Percentiles rank a stretch among this genome's conserved stretches.
Evolutionary conservation across 176 grass and related monocot genomes (phyloP).

Genomic region (Oryza punctata): DNA sequence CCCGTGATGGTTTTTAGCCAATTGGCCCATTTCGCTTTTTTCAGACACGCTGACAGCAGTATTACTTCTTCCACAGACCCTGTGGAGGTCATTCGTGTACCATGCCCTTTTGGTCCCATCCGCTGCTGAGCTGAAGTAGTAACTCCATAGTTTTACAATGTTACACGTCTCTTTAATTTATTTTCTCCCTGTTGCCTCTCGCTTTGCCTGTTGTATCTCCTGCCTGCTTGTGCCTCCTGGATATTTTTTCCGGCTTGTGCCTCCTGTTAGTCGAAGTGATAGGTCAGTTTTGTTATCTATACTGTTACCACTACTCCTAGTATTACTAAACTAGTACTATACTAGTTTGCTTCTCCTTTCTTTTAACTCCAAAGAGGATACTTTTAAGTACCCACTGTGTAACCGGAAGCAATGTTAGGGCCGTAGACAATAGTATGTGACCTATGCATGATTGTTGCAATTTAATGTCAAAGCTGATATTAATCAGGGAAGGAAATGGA

Average conservation of each 20-base stretch:
- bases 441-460: background rate
- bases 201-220: background rate
- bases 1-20: background rate
- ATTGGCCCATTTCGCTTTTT: background rate
- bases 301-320: too few relatives aligned
- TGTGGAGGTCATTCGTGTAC: background rate
- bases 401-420: background rate
- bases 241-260: background rate
- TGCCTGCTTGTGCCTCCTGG: background rate
- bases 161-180: background rate
- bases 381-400: background rate
- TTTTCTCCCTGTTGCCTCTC: background rate
- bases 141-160: background rate
- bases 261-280: background rate
- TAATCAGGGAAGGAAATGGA: background rate
- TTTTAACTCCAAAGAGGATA: background rate
- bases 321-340: too few relatives aligned
- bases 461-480: slow-evolving; percentile 17
- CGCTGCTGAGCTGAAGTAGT: background rate
- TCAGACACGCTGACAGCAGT: background rate
- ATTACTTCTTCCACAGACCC: slow-evolving; percentile 4
- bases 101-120: background rate
- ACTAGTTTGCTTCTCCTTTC: background rate
- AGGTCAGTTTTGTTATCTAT: background rate
- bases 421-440: background rate